Evolutionary conservation across 768 basidiomycete species (phyloP).

Genomic region (Exsudoporus frostii): DNA sequence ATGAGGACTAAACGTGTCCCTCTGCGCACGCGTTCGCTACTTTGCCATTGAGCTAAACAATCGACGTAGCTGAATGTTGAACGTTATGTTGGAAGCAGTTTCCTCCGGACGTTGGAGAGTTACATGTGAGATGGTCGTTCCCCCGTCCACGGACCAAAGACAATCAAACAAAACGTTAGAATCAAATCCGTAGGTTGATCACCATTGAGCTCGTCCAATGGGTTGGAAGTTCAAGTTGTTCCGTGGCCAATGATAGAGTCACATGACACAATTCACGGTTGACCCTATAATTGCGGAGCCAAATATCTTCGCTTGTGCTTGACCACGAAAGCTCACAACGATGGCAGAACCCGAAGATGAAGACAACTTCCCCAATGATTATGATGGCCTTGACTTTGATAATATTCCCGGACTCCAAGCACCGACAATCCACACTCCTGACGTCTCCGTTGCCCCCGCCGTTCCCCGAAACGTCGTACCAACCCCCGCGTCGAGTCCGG

Average conservation of each 20-base stretch:
- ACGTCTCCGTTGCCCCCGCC: not conserved
- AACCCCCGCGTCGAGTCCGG: conserved; percentile 11
- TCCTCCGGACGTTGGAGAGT: not conserved
- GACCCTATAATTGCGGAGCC: too few species aligned
- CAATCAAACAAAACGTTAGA: not conserved
- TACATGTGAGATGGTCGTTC: not conserved
- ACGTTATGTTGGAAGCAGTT: not conserved
- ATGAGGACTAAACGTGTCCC: not conserved
- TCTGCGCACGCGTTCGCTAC: not conserved
- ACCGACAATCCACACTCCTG: not conserved
- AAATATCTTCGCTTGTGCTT: not conserved
- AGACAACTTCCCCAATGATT: conserved; percentile 60
- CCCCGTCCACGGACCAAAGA: not conserved
- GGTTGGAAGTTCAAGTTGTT: not conserved
- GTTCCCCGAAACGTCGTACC: not conserved
- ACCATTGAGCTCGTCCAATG: not conserved
- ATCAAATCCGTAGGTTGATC: not conserved
- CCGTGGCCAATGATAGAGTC: not conserved
- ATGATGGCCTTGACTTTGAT: conserved; percentile 48
- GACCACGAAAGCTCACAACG: not conserved
- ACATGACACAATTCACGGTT: conserved; percentile 2
- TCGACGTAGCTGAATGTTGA: not conserved
- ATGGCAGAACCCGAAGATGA: conserved; percentile 30
- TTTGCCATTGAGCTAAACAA: not conserved
- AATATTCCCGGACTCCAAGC: conserved; percentile 32